phyloP scores from a whole-genome alignment of 2,329 filamentous ascomycete species.

The Colletotrichum limetticola region DNA sequence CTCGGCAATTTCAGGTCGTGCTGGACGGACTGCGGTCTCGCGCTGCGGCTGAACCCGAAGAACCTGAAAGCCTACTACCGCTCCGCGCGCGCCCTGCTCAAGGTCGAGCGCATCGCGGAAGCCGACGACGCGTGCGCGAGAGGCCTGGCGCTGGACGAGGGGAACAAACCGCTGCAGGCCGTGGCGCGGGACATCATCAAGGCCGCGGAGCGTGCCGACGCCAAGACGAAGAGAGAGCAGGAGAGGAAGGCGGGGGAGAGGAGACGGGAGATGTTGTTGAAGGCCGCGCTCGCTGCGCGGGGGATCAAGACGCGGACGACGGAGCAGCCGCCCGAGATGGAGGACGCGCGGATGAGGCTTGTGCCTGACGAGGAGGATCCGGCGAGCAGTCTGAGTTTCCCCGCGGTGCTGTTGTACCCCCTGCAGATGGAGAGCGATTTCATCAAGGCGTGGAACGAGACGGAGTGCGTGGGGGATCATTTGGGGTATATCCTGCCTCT shows the following conservation, averaged over 20 bases:
- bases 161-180: slow-evolving; percentile 73
- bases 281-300: slow-evolving; percentile 74
- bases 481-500: slow-evolving; percentile 86
- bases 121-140: slow-evolving; percentile 82
- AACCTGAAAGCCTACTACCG: slow-evolving; percentile 96
- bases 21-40: slow-evolving; percentile 84
- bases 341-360: slow-evolving; percentile 80
- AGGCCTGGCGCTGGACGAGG: slow-evolving; percentile 77
- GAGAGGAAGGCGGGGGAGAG: slow-evolving; percentile 65
- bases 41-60: slow-evolving; percentile 79
- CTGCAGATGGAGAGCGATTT: slow-evolving; percentile 86
- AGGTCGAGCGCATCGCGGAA: slow-evolving; percentile 81
- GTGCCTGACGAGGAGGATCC: slow-evolving; percentile 79
- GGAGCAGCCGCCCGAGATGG: slow-evolving; percentile 82
- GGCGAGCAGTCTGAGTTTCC: slow-evolving; percentile 77
- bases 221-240: slow-evolving; percentile 64
- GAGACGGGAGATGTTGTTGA: slow-evolving; percentile 69
- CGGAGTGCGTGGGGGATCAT: slow-evolving; percentile 79
- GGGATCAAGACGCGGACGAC: slow-evolving; percentile 76
- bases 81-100: slow-evolving; percentile 80
- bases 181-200: slow-evolving; percentile 72
- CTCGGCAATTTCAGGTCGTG: slow-evolving; percentile 89
- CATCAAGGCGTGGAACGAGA: slow-evolving; percentile 86
- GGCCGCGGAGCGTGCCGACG: slow-evolving; percentile 65
- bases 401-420: slow-evolving; percentile 87